Base-by-base conservation (phyloP, 192 early-diverging fungal genomes). In the Entophlyctis luteolus region DNA sequence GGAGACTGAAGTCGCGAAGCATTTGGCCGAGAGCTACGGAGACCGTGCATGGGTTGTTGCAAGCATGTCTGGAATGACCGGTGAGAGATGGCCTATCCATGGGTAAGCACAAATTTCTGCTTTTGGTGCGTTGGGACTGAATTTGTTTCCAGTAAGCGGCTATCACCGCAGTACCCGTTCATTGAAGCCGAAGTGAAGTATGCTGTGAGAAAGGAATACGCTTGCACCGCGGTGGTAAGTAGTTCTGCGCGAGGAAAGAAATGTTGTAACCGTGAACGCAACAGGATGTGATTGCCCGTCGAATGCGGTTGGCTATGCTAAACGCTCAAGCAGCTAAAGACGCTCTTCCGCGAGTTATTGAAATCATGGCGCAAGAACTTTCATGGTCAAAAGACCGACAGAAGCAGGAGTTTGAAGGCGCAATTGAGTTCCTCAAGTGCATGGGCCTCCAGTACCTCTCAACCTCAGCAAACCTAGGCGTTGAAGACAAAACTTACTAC, bases 41-140 rank as follows among this genome's bases (percentile, higher is more conserved):
- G 92, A 93, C 74, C 88, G 92, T 58, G 92, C 93, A 12, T 96
- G 92, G 91, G 87, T 81, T n/a, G 94, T 98, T 35, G 93, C 92
- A 4, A 79, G 88, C 3, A 76, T 96, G 59, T 89, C 91, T 35
- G 79, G 89, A 25, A 81, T 84, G 59, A 88, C 88, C 4, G 84
- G 86, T 55, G 70, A 71, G 55, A 77, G 89, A 42, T 93, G 88
- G 87, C 89, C 91, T 23, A 79, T 92, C 34, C 89, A 89, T 74
- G 93, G 92, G 39, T 42, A 42, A 12, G 39, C n/a, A n/a, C n/a
- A n/a, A n/a, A n/a, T n/a, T n/a, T n/a, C n/a, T n/a, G n/a, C n/a
- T n/a, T n/a, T n/a, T n/a, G n/a, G n/a, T n/a, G n/a, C n/a, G n/a
- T n/a, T n/a, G n/a, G n/a, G n/a, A n/a, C n/a, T n/a, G n/a, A n/a